A percentile compares a stretch with the other conserved stretches of the same genome.
phyloP scores from a whole-genome alignment of 2,329 filamentous ascomycete species.

The Cladosporium sp. region DNA sequence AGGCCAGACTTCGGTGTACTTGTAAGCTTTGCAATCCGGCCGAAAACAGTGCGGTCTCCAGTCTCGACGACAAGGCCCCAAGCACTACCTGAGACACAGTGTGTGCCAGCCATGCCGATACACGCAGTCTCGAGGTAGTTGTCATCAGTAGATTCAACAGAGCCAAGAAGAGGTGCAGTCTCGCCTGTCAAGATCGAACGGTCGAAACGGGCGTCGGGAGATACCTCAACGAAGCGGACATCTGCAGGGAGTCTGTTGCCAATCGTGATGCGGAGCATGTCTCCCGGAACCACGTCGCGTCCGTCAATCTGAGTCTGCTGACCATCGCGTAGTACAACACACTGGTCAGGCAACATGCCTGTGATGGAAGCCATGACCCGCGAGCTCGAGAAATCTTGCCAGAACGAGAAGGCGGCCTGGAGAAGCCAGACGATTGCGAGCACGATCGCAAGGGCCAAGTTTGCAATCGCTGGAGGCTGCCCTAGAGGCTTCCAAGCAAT shows the following conservation, averaged over 20 bases:
- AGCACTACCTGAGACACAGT: conserved; percentile 64
- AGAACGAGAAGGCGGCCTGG: conserved; percentile 53
- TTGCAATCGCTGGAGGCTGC: conserved; percentile 63
- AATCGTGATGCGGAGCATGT: conserved; percentile 60
- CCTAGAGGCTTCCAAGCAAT: conserved; percentile 71
- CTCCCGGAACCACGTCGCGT: conserved; percentile 62
- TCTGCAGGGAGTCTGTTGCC: conserved; percentile 72
- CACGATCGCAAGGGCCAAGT: conserved; percentile 67
- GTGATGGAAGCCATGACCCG: conserved; percentile 75
- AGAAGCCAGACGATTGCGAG: conserved; percentile 61
- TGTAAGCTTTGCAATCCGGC: conserved; percentile 64
- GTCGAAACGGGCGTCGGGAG: conserved; percentile 65
- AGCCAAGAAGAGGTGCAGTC: conserved; percentile 57
- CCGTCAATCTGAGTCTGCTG: conserved; percentile 31
- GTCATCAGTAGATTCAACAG: conserved; percentile 59
- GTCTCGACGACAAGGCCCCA: conserved; percentile 64
- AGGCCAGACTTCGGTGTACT: conserved; percentile 61
- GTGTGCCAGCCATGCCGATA: conserved; percentile 73
- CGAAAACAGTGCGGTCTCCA: conserved; percentile 68
- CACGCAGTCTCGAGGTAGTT: conserved; percentile 73
- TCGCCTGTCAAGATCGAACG: conserved; percentile 64
- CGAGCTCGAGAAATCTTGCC: conserved; percentile 66
- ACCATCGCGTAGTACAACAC: conserved; percentile 58
- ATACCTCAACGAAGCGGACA: conserved; percentile 62
- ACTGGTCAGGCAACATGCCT: conserved; percentile 71